These are phyloP conservation scores for Sideroxylon spinosum DNA, from an alignment of 179 eudicot species.

Conservation along the genomic window DNA sequence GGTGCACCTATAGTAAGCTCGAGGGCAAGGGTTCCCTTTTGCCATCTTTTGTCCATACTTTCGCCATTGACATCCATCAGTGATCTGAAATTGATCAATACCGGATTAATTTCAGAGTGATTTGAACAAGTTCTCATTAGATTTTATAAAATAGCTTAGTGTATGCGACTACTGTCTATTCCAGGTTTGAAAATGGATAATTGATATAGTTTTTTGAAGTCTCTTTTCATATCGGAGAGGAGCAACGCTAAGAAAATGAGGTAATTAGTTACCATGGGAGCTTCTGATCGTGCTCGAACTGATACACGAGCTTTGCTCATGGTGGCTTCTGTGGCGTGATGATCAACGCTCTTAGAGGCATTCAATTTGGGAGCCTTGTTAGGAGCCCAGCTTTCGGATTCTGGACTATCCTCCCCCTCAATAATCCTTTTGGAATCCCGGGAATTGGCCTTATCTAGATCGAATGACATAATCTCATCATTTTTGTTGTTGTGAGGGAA, in stretches of 20 bases:
- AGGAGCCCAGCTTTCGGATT: constrained; percentile 57
- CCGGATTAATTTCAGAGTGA: background rate
- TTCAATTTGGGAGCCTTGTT: constrained; percentile 56
- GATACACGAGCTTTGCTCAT: constrained; percentile 93
- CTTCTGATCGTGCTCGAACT: constrained; percentile 87
- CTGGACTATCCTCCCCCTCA: constrained; percentile 50
- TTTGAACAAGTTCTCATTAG: background rate
- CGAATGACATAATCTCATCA: constrained; percentile 15
- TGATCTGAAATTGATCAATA: constrained; percentile 43
- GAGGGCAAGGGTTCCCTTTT: constrained; percentile 96
- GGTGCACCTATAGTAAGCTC: constrained; percentile 93
- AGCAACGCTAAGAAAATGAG: background rate
- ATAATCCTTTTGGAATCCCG: constrained; percentile 11
- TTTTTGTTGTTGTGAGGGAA: constrained; percentile 28
- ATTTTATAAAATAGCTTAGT: too few relatives aligned
- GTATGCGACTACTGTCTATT: too few relatives aligned
- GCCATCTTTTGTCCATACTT: constrained; percentile 99
- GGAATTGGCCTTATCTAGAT: constrained; percentile 20
- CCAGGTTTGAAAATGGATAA: too few relatives aligned
- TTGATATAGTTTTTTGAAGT: too few relatives aligned
- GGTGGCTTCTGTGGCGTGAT: constrained; percentile 63
- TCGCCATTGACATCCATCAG: constrained; percentile 97
- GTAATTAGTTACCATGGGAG: constrained; percentile 64
- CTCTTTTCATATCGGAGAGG: too few relatives aligned
- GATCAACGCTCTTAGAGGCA: constrained; percentile 24